Percentiles rank a stretch among this genome's conserved stretches.
phyloP scores from a whole-genome alignment of 441 rosid species.

The Erysimum pusillum region DNA sequence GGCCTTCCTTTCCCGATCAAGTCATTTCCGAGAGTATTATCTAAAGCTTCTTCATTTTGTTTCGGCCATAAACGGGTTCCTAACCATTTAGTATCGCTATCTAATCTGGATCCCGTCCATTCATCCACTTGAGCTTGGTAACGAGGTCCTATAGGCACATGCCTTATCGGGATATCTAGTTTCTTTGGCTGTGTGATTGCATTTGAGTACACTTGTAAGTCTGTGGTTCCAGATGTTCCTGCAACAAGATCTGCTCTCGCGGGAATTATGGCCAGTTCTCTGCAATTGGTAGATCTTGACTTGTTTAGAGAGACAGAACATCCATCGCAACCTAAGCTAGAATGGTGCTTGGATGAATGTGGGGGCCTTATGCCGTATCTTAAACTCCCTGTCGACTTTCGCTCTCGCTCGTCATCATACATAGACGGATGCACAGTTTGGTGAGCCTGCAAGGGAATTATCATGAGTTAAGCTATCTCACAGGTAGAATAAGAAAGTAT shows the following conservation, averaged over 20 bases:
- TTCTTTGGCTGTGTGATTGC: conserved; percentile 16
- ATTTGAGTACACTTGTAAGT: conserved; percentile 38
- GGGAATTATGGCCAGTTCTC: neutral
- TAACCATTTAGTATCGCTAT: conserved; percentile 64
- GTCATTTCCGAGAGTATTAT: conserved; percentile 19
- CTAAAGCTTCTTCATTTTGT: conserved; percentile 34
- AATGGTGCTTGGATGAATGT: conserved; percentile 39
- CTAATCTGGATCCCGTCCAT: conserved; percentile 53
- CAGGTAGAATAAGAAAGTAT: neutral
- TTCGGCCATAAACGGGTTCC: conserved; percentile 60
- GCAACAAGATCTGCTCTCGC: conserved; percentile 16
- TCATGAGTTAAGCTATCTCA: conserved; percentile 19
- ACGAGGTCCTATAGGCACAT: conserved; percentile 50
- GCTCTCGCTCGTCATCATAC: conserved; percentile 50
- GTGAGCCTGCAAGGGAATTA: conserved; percentile 48
- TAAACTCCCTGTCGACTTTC: conserved; percentile 46
- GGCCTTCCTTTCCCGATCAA: conserved; percentile 59
- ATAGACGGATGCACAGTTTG: conserved; percentile 54
- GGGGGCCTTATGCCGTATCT: conserved; percentile 51
- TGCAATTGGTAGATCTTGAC: conserved; percentile 21
- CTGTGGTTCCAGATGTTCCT: conserved; percentile 33
- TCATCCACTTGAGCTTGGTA: conserved; percentile 65
- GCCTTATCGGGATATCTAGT: conserved; percentile 42
- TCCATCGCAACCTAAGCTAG: conserved; percentile 51
- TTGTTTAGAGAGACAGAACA: conserved; percentile 44